Conservation (phyloP, 2,329 filamentous ascomycete species). For the Colletotrichum godetiae region DNA sequence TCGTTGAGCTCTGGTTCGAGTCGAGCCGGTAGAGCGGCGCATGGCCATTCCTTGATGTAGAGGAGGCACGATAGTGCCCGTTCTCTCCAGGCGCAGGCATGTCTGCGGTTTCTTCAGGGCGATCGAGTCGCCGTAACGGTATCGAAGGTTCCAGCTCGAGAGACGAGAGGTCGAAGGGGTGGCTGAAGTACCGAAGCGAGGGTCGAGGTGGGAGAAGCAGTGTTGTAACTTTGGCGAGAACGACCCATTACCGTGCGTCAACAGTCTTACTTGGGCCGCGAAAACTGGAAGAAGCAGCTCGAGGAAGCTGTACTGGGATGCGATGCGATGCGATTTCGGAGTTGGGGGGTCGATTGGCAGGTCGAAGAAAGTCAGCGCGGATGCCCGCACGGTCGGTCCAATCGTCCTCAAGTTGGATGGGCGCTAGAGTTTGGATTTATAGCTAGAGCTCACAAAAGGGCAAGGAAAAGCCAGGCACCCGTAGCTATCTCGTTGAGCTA, state of each 20-base stretch:
- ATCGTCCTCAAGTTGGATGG: neutral
- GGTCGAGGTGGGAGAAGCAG: neutral
- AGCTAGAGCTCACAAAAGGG: neutral
- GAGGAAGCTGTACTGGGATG: neutral
- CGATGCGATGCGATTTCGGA: neutral
- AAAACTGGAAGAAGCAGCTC: neutral
- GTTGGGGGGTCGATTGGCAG: neutral
- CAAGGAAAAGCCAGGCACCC: neutral
- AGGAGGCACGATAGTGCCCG: slow-evolving; percentile 20
- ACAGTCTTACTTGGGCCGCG: neutral
- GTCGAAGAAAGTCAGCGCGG: neutral
- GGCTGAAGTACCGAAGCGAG: neutral
- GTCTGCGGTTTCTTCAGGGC: neutral
- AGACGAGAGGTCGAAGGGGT: neutral
- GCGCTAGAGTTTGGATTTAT: neutral
- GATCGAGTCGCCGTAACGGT: neutral
- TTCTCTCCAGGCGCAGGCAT: slow-evolving; percentile 19
- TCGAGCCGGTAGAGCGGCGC: slow-evolving; percentile 69
- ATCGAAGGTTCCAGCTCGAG: slow-evolving; percentile 5
- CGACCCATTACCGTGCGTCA: neutral
- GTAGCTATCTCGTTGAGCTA: neutral
- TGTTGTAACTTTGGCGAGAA: neutral
- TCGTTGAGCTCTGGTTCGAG: slow-evolving; percentile 79
- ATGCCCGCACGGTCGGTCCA: neutral
- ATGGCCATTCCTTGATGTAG: slow-evolving; percentile 31